phyloP scores from a whole-genome alignment of 371 early-diverging fungal genomes.

The Mortierella sp. region DNA sequence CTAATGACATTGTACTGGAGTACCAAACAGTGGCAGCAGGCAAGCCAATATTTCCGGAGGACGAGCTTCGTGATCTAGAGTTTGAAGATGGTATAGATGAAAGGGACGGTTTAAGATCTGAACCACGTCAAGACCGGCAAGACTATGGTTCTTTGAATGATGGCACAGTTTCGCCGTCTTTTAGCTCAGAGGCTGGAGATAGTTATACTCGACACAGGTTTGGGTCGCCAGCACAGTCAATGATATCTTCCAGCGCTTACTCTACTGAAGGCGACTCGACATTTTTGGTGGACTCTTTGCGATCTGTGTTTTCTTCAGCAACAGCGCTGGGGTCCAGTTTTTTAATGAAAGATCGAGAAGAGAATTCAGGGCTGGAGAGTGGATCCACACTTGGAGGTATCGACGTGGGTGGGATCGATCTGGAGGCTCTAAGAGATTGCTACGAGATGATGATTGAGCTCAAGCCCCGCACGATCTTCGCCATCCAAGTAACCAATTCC shows the following conservation, averaged over 20 bases:
- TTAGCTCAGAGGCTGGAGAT: constrained; percentile 15
- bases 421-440: constrained; percentile 60
- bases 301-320: constrained; percentile 63
- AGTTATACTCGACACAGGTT: background rate
- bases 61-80: background rate
- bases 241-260: constrained; percentile 7
- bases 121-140: background rate
- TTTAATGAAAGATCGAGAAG: constrained; percentile 33
- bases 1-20: background rate
- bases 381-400: constrained; percentile 7
- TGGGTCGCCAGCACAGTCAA: constrained; percentile 17
- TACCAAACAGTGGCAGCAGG: constrained; percentile 8
- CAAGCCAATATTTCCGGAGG: constrained; percentile 4
- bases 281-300: constrained; percentile 60
- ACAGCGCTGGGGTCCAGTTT: constrained; percentile 44
- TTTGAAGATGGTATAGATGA: background rate
- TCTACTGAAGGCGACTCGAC: constrained; percentile 38
- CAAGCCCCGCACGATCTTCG: constrained; percentile 62
- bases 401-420: constrained; percentile 63
- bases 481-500: constrained; percentile 61
- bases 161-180: background rate
- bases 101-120: background rate
- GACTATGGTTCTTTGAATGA: background rate
- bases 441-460: constrained; percentile 58
- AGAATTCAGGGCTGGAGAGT: background rate